phyloP scores from a whole-genome alignment of 306 rosid genomes.

The Begonia masoniana region DNA sequence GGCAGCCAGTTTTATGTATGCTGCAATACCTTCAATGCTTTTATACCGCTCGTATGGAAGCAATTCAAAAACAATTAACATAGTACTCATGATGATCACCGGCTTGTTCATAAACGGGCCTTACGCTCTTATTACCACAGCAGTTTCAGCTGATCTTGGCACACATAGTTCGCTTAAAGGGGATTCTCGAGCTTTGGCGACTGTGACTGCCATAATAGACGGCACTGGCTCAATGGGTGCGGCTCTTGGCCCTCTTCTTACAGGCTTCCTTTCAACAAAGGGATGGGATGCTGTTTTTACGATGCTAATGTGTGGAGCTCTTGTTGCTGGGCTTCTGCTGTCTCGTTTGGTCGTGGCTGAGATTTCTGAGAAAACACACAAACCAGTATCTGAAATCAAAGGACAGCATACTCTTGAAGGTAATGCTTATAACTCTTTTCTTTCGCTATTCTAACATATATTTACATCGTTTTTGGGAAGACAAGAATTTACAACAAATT shows the following conservation, averaged over 20 bases:
- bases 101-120: conserved; percentile 81
- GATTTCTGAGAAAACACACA: conserved; percentile 33
- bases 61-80: conserved; percentile 37
- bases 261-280: conserved; percentile 55
- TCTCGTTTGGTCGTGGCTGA: conserved; percentile 49
- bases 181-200: conserved; percentile 76
- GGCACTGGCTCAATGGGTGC: conserved; percentile 88
- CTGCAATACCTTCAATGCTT: conserved; percentile 58
- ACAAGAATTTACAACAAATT: no score
- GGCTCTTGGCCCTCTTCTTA: conserved; percentile 78
- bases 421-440: conserved; percentile 8
- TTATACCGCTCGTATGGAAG: conserved; percentile 46
- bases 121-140: conserved; percentile 78
- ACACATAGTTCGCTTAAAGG: conserved; percentile 63
- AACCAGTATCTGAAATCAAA: conserved; percentile 14
- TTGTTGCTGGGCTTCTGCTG: conserved; percentile 55
- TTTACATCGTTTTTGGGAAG: no score
- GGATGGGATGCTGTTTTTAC: conserved; percentile 62
- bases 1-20: conserved; percentile 70
- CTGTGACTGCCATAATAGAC: conserved; percentile 77
- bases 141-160: conserved; percentile 87
- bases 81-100: conserved; percentile 56
- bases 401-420: conserved; percentile 34
- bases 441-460: no score
- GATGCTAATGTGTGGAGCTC: conserved; percentile 58